Conservation (phyloP, 148 eudicot genomes). For the Beta vulgaris region DNA sequence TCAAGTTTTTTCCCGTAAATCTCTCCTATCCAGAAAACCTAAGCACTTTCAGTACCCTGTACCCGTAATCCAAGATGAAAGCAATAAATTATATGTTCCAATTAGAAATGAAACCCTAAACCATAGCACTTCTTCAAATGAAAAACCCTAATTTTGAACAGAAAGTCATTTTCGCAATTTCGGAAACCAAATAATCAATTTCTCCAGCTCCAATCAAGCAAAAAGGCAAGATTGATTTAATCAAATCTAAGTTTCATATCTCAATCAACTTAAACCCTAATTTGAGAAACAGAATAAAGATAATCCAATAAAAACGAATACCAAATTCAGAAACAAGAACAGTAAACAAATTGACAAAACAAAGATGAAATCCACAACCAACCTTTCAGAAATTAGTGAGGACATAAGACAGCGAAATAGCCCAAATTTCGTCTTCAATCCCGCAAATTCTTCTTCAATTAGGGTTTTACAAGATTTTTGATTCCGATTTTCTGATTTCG, state of each 20-base stretch:
- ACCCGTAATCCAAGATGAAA: too few relatives aligned
- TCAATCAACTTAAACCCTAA: not conserved
- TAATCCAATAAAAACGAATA: not conserved
- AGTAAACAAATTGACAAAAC: not conserved
- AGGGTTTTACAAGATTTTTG: not conserved
- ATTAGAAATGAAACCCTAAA: not conserved
- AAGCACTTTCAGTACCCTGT: too few relatives aligned
- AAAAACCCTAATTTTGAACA: not conserved
- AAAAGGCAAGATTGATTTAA: not conserved
- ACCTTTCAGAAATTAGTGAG: conserved; percentile 12
- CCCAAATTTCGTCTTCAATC: not conserved
- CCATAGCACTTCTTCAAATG: not conserved
- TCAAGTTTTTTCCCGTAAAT: too few relatives aligned
- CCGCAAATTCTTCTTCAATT: too few relatives aligned
- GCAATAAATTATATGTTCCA: too few relatives aligned
- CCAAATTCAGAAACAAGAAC: not conserved
- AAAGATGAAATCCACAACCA: conserved; percentile 11
- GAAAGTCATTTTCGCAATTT: not conserved
- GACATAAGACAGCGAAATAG: not conserved
- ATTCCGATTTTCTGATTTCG: not conserved
- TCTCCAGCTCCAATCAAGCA: not conserved
- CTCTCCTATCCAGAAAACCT: too few relatives aligned
- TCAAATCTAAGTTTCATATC: not conserved
- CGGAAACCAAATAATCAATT: not conserved
- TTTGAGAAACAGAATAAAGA: not conserved